Base-by-base conservation (phyloP, 345 rosid genomes). In the Gossypium australe region DNA sequence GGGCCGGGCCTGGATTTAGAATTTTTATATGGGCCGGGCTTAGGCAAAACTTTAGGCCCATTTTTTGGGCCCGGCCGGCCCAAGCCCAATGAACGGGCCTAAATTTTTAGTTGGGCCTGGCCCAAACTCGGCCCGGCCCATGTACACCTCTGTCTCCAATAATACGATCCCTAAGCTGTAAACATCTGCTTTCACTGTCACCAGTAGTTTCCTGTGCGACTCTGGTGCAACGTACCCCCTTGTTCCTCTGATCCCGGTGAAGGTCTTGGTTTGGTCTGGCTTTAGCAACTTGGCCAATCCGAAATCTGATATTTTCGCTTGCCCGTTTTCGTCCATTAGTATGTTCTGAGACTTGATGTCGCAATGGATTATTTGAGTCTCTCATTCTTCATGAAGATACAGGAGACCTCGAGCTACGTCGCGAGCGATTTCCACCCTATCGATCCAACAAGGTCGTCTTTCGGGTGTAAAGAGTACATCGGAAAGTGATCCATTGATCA, bases 201-300 rank as follows among this genome's bases (percentile, higher is more conserved):
- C 56, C 4, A 56, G 56, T 16, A 67, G 38, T 67, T 60, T 78
- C 77, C 47, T 78, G 18, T 78, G 78, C 84, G 84, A 80, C 58
- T 78, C 83, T 2, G 84, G 82, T 7, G 83, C 86, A 2, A 82
- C 72, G 12, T 85, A 85, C 17, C 86, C 88, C 22, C 77, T 75
- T 0, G 84, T 85, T 17, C 86, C 88, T 74, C 85, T 70, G 4
- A 79, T 59, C 3, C 65, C 48, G 0, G 85, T 79, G 29, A 78
- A 63, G 27, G 77, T 70, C 11, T 70, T 75, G 9, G 80, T 72
- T 73, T 82, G 78, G 25, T 82, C 80, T 1, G 72, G 78, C 73
- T 29, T 58, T 43, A 82, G 13, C 22, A 78, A 17, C 66, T 82
- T 82, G 14, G 81, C 79, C 17, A 81, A 51, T 11, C 84, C 82